Evolutionary conservation across 192 early-diverging fungal species (phyloP).

Genomic region (Podila minutissima): DNA sequence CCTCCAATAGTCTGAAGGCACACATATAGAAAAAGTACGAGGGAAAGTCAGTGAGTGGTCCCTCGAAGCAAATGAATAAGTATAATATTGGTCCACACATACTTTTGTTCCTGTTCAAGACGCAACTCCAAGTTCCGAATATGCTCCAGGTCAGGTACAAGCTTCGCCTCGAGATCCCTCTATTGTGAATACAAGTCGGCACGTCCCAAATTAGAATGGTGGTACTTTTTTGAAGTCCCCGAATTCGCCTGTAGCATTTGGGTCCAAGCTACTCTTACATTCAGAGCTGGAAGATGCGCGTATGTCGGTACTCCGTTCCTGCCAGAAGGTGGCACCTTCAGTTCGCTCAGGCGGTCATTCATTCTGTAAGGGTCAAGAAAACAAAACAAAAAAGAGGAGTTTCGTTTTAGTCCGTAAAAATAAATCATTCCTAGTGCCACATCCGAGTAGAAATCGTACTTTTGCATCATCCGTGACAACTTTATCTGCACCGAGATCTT

Average conservation of each 20-base stretch:
- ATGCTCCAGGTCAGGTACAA: constrained; percentile 46
- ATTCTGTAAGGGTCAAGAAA: constrained; percentile 1
- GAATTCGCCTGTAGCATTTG: no score
- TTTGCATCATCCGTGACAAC: constrained; percentile 37
- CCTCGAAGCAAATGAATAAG: not conserved
- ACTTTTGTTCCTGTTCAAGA: constrained; percentile 43
- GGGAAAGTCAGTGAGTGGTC: not conserved
- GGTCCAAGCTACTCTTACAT: constrained; percentile 9
- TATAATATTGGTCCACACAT: not conserved
- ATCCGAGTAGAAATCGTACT: constrained; percentile 10
- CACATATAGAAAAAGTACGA: not conserved
- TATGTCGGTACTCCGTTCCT: constrained; percentile 13
- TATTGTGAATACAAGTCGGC: not conserved
- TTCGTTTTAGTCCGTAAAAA: no score
- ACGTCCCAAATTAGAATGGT: no score
- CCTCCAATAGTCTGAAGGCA: constrained; percentile 8
- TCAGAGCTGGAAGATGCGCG: constrained; percentile 14
- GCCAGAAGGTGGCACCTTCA: constrained; percentile 24
- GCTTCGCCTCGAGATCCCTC: constrained; percentile 35
- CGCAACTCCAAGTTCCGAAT: constrained; percentile 44
- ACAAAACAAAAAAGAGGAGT: no score
- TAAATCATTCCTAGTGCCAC: not conserved
- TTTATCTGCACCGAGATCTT: constrained; percentile 34
- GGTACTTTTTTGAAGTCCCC: no score
- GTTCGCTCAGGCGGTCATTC: constrained; percentile 42